Conservation (phyloP, 495 filamentous ascomycete species). For the Cercophora sp. region DNA sequence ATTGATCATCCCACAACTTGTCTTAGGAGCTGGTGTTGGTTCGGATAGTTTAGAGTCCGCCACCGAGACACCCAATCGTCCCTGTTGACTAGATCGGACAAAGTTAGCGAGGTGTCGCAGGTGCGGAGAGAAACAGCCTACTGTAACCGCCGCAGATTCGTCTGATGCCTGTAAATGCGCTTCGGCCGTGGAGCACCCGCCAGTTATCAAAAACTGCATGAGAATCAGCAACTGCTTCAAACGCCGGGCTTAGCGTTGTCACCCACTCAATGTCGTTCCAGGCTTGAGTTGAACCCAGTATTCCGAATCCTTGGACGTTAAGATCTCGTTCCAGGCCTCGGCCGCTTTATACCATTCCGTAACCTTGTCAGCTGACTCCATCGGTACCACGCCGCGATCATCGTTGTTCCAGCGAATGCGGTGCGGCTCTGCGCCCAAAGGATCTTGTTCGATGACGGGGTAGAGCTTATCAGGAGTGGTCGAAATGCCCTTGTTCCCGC, state of each 20-base stretch:
- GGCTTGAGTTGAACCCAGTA: conserved; percentile 76
- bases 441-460: conserved; percentile 60
- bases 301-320: conserved; percentile 50
- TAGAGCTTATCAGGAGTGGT: conserved; percentile 63
- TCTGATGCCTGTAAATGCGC: conserved; percentile 74
- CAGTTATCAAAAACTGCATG: conserved; percentile 90
- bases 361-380: conserved; percentile 22
- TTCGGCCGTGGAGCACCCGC: conserved; percentile 83
- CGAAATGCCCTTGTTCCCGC: conserved; percentile 75
- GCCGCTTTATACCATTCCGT: conserved; percentile 76
- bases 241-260: too few species aligned
- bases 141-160: conserved; percentile 87
- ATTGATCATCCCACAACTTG: too few species aligned
- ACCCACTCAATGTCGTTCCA: conserved; percentile 71
- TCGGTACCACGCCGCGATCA: conserved; percentile 65
- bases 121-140: conserved; percentile 40
- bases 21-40: too few species aligned
- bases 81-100: conserved; percentile 57
- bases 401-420: conserved; percentile 90
- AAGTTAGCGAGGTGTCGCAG: neutral
- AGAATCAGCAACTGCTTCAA: too few species aligned
- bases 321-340: conserved; percentile 56
- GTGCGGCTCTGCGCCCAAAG: conserved; percentile 40
- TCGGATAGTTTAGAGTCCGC: conserved; percentile 63
- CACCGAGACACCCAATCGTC: conserved; percentile 83